Evolutionary conservation across 371 early-diverging fungal genomes (phyloP), one percentile per base, ranked within the genome.

Genomic region (Mortierella sp.): DNA sequence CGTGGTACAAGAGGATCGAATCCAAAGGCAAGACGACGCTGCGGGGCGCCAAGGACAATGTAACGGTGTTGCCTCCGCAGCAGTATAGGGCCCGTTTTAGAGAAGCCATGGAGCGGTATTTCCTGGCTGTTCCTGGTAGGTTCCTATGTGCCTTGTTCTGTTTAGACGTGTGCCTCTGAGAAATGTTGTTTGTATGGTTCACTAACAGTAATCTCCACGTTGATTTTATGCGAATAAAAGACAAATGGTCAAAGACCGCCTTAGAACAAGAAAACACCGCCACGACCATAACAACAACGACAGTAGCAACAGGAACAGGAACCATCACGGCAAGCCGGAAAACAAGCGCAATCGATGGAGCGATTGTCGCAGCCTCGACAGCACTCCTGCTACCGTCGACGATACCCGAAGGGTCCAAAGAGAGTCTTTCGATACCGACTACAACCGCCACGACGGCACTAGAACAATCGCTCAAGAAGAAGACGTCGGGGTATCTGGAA

Each of bases 1-100:
- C 98, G 0, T 98, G 97, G 97, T 97, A 96, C 89, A 98, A 98
- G 88, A 93, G 94, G 78, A 89, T 98, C 16, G 98, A 98, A 88
- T 95, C 93, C 75, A 96, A 93, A 89, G 96, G 97, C 72, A 98
- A 98, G 90, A 96, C 97, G 10, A 94, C 96, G 1, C 91, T 95
- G 28, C 82, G 92, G 76, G 86, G 94, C 84, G 72, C 94, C 90
- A 82, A 95, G 90, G 89, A 95, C 89, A 76, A 54, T 61, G 97
- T 97, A 16, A 98, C 98, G 1, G 96, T 98, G 44, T 88, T 98
- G 28, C 95, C 97, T 19, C 98, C 98, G 13, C 92, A 94, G 70
- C 95, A 96, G 87, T 98, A 98, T 89, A 96, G 93, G 82, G 89
- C 90, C 19, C 90, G 98, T 53, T 98, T 98, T 87, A 89, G 96